A percentile compares a stretch with the other conserved stretches of the same genome.
These are phyloP conservation scores for Durotheca rogersii DNA, from an alignment of 495 filamentous ascomycete species.

Conservation along the genomic window DNA sequence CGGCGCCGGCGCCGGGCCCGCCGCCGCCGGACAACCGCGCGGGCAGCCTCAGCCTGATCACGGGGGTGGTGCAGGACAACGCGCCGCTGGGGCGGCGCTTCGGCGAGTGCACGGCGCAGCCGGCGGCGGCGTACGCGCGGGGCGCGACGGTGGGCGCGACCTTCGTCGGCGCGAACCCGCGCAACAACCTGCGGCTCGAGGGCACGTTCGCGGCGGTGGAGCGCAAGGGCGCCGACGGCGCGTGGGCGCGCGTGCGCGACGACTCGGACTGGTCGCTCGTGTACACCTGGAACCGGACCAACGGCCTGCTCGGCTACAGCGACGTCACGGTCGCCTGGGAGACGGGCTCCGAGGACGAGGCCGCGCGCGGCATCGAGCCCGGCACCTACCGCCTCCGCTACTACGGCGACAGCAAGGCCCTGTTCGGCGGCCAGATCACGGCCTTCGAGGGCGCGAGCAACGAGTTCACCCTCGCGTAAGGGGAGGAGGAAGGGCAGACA, in stretches of 20 bases:
- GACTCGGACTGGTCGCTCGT: slow-evolving; percentile 81
- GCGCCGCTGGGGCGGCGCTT: slow-evolving; percentile 66
- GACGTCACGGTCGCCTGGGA: slow-evolving; percentile 79
- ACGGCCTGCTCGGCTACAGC: slow-evolving; percentile 69
- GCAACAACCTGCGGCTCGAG: slow-evolving; percentile 82
- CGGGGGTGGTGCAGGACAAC: slow-evolving; percentile 73
- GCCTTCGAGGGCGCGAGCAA: slow-evolving; percentile 72
- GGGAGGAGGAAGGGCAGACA: too few relatives aligned
- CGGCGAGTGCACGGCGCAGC: slow-evolving; percentile 65
- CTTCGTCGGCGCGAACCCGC: slow-evolving; percentile 87
- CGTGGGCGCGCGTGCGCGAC: slow-evolving; percentile 68
- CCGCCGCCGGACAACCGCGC: slow-evolving; percentile 77
- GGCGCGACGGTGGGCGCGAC: slow-evolving; percentile 66
- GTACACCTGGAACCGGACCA: slow-evolving; percentile 79
- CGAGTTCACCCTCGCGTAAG: slow-evolving; percentile 55
- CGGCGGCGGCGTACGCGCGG: slow-evolving; percentile 53
- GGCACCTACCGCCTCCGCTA: slow-evolving; percentile 84
- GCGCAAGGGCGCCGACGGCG: slow-evolving; percentile 46
- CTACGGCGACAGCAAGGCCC: slow-evolving; percentile 77
- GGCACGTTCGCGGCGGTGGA: slow-evolving; percentile 82
- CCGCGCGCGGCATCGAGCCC: slow-evolving; percentile 55
- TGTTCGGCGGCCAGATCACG: slow-evolving; percentile 60
- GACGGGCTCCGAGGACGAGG: slow-evolving; percentile 51
- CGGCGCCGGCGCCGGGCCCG: slow-evolving; percentile 58
- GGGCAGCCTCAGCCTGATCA: slow-evolving; percentile 74